Evolutionary conservation across 768 basidiomycete species (phyloP).

Genomic region (Termitomyces sp.): DNA sequence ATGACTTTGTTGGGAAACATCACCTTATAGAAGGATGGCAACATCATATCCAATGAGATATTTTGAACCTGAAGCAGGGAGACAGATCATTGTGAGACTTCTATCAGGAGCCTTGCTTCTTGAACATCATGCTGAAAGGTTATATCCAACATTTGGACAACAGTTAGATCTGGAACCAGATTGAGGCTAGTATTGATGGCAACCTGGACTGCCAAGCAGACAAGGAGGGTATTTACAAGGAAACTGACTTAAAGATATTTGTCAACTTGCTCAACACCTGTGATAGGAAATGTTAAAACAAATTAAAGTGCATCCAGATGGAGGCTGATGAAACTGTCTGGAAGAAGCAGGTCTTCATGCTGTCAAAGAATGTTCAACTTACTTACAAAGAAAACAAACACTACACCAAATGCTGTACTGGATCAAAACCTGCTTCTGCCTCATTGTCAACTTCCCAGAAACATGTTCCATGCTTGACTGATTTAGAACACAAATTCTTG

Average conservation of each 20-base stretch:
- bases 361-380: too few relatives aligned
- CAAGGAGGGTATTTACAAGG: neutral
- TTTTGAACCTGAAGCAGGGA: neutral
- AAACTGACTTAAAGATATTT: neutral
- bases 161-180: neutral
- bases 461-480: too few relatives aligned
- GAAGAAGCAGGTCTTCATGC: neutral
- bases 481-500: too few relatives aligned
- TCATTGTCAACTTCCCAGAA: too few relatives aligned
- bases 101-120: neutral
- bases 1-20: too few relatives aligned
- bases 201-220: neutral
- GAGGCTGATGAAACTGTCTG: neutral
- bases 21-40: neutral
- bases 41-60: neutral
- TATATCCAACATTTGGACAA: neutral
- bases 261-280: too few relatives aligned
- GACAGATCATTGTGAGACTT: neutral
- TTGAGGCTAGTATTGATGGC: neutral
- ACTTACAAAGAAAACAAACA: too few relatives aligned
- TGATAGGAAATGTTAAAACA: neutral
- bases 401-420: too few relatives aligned
- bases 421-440: too few relatives aligned
- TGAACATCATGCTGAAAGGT: neutral
- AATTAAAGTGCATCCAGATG: neutral